Conservation (phyloP, 305 asterid species). For the Striga hermonthica region DNA sequence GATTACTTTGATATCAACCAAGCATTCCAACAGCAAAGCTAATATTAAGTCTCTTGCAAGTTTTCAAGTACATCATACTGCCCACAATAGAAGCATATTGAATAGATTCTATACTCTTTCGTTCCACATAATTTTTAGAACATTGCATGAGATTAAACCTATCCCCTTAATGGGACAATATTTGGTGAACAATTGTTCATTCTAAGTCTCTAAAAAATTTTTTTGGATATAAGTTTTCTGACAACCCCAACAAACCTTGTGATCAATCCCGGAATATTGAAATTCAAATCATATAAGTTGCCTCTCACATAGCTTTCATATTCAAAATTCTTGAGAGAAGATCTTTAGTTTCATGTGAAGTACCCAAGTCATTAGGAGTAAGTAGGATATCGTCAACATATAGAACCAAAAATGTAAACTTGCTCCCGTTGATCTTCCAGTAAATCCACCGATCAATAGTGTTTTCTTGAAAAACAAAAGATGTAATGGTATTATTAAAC, state of each 20-base stretch:
- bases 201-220: not conserved
- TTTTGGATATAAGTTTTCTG: no score
- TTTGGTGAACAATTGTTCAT: not conserved
- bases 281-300: not conserved
- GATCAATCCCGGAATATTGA: not conserved
- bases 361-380: not conserved
- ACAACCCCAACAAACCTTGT: not conserved
- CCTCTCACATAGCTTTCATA: not conserved
- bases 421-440: not conserved
- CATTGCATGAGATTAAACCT: not conserved
- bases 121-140: not conserved
- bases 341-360: not conserved
- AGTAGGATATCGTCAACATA: not conserved
- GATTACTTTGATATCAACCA: not conserved
- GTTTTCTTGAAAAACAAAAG: not conserved
- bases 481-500: not conserved
- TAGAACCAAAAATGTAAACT: no score
- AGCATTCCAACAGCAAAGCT: not conserved
- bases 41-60: not conserved
- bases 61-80: not conserved
- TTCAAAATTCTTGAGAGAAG: not conserved
- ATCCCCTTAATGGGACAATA: not conserved
- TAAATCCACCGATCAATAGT: not conserved
- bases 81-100: not conserved
- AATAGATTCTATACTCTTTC: no score